A percentile compares a stretch with the other conserved stretches of the same genome.
Evolutionary conservation across 495 filamentous ascomycete genomes (phyloP).

Genomic region (Talaromyces stipitatus): DNA sequence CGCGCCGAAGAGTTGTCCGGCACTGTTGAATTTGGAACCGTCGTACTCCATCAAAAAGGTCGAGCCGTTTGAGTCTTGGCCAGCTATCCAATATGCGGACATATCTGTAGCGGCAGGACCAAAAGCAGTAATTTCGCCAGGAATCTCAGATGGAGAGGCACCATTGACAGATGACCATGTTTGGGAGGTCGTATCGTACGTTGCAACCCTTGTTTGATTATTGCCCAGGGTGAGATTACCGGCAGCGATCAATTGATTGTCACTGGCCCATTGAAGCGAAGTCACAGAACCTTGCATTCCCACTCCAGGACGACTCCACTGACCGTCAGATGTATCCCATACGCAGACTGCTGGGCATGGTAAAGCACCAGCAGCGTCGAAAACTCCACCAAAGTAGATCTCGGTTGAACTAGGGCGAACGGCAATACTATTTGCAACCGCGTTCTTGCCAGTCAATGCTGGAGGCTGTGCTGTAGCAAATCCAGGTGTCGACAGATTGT

Average conservation of each 20-base stretch:
- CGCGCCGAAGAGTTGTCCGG: conserved; percentile 50
- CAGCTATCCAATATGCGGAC: conserved; percentile 72
- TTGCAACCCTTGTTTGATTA: conserved; percentile 58
- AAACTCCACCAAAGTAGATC: conserved; percentile 81
- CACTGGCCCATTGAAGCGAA: conserved; percentile 65
- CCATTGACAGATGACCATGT: conserved; percentile 60
- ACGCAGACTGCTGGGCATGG: conserved; percentile 75
- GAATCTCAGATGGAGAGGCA: conserved; percentile 50
- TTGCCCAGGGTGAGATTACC: conserved; percentile 65
- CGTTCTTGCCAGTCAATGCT: conserved; percentile 56
- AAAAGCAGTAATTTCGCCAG: conserved; percentile 71
- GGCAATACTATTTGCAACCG: conserved; percentile 67
- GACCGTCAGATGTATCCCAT: conserved; percentile 54
- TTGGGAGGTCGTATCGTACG: conserved; percentile 58
- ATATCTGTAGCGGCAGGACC: conserved; percentile 59
- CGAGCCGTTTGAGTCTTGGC: conserved; percentile 55
- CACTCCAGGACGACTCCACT: conserved; percentile 73
- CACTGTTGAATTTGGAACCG: conserved; percentile 47
- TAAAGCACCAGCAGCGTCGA: conserved; percentile 73
- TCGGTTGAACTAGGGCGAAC: conserved; percentile 56
- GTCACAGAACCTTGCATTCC: conserved; percentile 61
- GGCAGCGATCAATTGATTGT: conserved; percentile 61
- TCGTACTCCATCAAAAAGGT: conserved; percentile 76
- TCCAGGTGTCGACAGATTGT: conserved; percentile 57
- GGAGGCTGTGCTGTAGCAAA: conserved; percentile 61